phyloP scores from a whole-genome alignment of 441 rosid genomes.

The Flueggea neowawraea region DNA sequence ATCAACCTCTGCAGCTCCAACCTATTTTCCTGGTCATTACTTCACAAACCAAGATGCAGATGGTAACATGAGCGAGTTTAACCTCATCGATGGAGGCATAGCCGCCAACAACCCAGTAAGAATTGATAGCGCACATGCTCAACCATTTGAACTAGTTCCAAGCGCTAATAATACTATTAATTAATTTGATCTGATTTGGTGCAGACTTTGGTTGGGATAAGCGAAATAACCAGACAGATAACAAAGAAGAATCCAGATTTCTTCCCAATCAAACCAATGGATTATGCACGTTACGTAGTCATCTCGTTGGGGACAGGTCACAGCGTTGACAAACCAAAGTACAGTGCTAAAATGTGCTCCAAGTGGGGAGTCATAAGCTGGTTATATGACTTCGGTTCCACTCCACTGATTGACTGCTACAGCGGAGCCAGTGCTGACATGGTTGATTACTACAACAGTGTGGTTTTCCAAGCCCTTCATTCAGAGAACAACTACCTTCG shows the following conservation, averaged over 20 bases:
- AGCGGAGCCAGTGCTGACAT: conserved; percentile 58
- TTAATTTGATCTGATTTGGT: neutral
- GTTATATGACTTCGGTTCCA: conserved; percentile 37
- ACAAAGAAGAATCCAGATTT: conserved; percentile 41
- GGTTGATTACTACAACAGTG: conserved; percentile 61
- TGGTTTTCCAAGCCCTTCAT: conserved; percentile 52
- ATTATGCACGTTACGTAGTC: conserved; percentile 52
- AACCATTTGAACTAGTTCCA: neutral
- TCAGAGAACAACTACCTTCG: conserved; percentile 58
- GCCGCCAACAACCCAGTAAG: conserved; percentile 73
- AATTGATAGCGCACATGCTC: neutral
- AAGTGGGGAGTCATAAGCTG: conserved; percentile 63
- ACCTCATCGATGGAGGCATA: conserved; percentile 71
- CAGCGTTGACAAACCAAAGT: conserved; percentile 32
- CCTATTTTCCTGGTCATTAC: conserved; percentile 62
- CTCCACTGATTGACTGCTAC: conserved; percentile 58
- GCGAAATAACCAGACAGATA: conserved; percentile 49
- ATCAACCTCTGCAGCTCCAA: conserved; percentile 88
- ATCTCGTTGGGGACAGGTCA: conserved; percentile 62
- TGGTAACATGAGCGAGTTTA: conserved; percentile 42
- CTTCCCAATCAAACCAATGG: conserved; percentile 51
- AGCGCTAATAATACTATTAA: neutral
- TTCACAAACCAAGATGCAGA: conserved; percentile 38
- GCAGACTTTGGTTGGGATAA: conserved; percentile 65
- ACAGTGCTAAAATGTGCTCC: conserved; percentile 35